phyloP scores from a whole-genome alignment of 2,329 filamentous ascomycete species.

The Alternaria longipes region DNA sequence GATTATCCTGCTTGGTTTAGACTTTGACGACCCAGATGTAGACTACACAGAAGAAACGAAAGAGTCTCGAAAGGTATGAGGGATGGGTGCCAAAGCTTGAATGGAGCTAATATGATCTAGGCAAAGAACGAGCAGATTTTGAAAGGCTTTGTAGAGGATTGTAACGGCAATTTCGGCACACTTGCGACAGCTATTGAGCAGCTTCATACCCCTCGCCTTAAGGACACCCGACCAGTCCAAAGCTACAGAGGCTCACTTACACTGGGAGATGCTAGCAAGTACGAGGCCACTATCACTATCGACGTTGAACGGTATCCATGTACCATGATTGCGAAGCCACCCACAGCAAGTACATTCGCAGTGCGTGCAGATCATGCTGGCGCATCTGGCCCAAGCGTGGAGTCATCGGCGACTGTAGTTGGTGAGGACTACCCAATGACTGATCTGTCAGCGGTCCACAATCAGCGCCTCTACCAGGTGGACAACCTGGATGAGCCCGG shows the following conservation, averaged over 20 bases:
- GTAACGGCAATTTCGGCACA: slow-evolving; percentile 80
- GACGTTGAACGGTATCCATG: slow-evolving; percentile 91
- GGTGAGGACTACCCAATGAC: slow-evolving; percentile 50
- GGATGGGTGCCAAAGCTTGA: background rate
- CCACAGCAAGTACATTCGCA: slow-evolving; percentile 81
- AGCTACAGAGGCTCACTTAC: slow-evolving; percentile 82
- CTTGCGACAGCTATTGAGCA: slow-evolving; percentile 85
- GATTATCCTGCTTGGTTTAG: slow-evolving; percentile 82
- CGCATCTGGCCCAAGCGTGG: slow-evolving; percentile 60
- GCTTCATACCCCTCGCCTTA: slow-evolving; percentile 78
- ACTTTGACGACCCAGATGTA: slow-evolving; percentile 91
- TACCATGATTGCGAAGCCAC: slow-evolving; percentile 78
- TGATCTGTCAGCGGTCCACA: slow-evolving; percentile 74
- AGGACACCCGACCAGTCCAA: slow-evolving; percentile 76
- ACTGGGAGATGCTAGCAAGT: slow-evolving; percentile 78
- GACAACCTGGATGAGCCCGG: slow-evolving; percentile 77
- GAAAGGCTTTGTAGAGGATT: slow-evolving; percentile 69
- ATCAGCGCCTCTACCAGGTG: slow-evolving; percentile 81
- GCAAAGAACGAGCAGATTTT: slow-evolving; percentile 77
- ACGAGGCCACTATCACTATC: slow-evolving; percentile 79
- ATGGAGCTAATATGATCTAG: slow-evolving; percentile 52
- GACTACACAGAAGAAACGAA: slow-evolving; percentile 95
- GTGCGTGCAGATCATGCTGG: slow-evolving; percentile 55
- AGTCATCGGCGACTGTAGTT: slow-evolving; percentile 62
- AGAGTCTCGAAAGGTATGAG: slow-evolving; percentile 68